phyloP scores from a whole-genome alignment of 2,329 filamentous ascomycete species.

The Alternaria sp. region DNA sequence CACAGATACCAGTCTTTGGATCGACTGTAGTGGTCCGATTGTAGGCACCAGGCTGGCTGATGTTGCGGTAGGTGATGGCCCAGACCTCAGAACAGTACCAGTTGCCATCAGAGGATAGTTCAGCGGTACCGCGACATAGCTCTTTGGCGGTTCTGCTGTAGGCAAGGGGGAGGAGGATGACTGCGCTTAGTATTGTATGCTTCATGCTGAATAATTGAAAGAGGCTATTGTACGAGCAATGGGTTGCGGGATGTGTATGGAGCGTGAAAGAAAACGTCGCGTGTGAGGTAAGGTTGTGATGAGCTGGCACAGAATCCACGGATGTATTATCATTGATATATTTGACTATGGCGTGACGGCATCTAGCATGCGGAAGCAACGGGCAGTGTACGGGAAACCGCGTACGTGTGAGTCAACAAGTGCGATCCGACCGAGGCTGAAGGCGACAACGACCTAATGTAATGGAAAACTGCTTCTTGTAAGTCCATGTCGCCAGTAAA shows the following conservation, averaged over 20 bases:
- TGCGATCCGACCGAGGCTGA: neutral
- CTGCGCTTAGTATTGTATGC: slow-evolving; percentile 20
- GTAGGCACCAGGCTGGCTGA: slow-evolving; percentile 67
- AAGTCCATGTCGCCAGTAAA: slow-evolving; percentile 10
- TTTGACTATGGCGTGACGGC: neutral
- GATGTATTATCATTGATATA: neutral
- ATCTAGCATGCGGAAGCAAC: neutral
- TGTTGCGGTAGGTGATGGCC: slow-evolving; percentile 70
- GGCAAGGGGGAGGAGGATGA: slow-evolving; percentile 15
- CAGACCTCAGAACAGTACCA: slow-evolving; percentile 70
- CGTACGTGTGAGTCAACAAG: neutral
- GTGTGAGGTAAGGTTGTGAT: neutral
- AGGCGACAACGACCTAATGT: neutral
- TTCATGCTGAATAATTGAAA: slow-evolving; percentile 26
- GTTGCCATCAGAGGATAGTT: slow-evolving; percentile 58
- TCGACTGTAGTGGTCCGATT: slow-evolving; percentile 69
- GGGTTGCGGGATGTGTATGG: neutral
- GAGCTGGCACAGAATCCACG: neutral
- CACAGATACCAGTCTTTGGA: slow-evolving; percentile 61
- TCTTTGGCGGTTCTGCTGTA: slow-evolving; percentile 38
- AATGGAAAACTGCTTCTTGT: slow-evolving; percentile 6
- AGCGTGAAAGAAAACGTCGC: neutral
- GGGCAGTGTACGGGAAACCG: neutral
- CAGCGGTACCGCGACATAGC: slow-evolving; percentile 42
- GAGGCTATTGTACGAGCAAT: slow-evolving; percentile 12